Conservation (phyloP, 2,329 filamentous ascomycete genomes). For the Sodiomyces alkalinus region DNA sequence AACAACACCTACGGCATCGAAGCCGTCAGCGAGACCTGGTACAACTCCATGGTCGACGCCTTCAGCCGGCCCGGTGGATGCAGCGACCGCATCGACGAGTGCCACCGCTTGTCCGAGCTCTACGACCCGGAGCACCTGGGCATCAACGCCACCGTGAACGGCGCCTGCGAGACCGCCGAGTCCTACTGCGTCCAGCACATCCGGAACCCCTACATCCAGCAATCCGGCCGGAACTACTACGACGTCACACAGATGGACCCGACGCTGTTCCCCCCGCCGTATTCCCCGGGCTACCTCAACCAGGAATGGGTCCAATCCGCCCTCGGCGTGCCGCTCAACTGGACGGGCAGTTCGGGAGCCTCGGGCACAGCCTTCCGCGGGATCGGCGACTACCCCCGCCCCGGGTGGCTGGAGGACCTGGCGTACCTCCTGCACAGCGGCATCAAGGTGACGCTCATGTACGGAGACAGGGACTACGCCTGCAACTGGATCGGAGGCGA, state of each 20-base stretch:
- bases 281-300: conserved; percentile 8
- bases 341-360: conserved; percentile 16
- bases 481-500: conserved; percentile 41
- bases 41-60: conserved; percentile 14
- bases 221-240: conserved; percentile 6
- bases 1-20: conserved; percentile 17
- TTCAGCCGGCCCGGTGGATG: conserved; percentile 28
- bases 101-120: conserved; percentile 23
- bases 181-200: conserved; percentile 6
- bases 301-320: conserved; percentile 31
- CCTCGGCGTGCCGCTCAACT: conserved; percentile 46
- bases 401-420: conserved; percentile 27
- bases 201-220: conserved; percentile 2
- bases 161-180: conserved; percentile 6
- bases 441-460: conserved; percentile 46
- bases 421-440: conserved; percentile 27
- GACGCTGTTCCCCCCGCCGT: conserved; percentile 7
- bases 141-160: conserved; percentile 12
- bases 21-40: conserved; percentile 16
- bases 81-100: conserved; percentile 33
- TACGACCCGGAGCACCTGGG: conserved; percentile 9
- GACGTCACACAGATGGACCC: conserved; percentile 9
- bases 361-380: conserved; percentile 6
- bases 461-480: conserved; percentile 33
- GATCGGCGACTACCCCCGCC: conserved; percentile 15